phyloP scores from a whole-genome alignment of 2,329 filamentous ascomycete genomes.

The Boeremia lycopersici region DNA sequence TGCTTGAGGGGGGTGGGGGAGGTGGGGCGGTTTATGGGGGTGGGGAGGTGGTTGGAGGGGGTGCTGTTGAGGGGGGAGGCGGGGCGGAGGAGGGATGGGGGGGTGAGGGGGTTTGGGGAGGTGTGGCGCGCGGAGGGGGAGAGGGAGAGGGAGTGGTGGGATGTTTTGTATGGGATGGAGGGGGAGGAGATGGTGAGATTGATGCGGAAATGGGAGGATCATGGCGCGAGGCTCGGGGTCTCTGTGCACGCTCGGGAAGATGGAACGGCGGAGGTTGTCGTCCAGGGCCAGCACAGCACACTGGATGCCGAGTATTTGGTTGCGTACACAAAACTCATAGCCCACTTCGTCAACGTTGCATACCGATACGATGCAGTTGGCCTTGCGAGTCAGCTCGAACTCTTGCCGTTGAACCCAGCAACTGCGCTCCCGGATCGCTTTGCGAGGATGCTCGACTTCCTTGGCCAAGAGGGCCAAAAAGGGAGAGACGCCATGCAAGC shows the following conservation, averaged over 20 bases:
- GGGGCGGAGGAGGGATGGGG: neutral
- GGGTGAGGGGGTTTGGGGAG: neutral
- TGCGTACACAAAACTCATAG: neutral
- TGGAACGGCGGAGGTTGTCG: neutral
- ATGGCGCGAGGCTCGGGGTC: neutral
- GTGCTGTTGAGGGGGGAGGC: neutral
- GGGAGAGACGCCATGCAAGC: neutral
- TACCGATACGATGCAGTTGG: neutral
- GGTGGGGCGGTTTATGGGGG: neutral
- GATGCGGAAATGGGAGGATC: neutral
- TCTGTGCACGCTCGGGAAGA: neutral
- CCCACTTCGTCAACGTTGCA: neutral
- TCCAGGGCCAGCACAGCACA: constrained; percentile 1
- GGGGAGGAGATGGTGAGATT: neutral
- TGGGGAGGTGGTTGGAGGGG: constrained; percentile 4
- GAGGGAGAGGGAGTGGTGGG: constrained; percentile 3
- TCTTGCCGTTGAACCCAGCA: neutral
- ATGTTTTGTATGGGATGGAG: neutral
- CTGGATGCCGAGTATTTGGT: neutral
- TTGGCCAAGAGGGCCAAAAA: neutral
- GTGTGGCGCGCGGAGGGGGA: neutral
- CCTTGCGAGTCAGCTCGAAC: neutral
- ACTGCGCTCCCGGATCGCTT: neutral
- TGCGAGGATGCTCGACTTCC: neutral
- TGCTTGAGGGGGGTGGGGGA: neutral